Conservation (phyloP, 1,139 yeast genomes). For the Meyerozyma carpophila region DNA sequence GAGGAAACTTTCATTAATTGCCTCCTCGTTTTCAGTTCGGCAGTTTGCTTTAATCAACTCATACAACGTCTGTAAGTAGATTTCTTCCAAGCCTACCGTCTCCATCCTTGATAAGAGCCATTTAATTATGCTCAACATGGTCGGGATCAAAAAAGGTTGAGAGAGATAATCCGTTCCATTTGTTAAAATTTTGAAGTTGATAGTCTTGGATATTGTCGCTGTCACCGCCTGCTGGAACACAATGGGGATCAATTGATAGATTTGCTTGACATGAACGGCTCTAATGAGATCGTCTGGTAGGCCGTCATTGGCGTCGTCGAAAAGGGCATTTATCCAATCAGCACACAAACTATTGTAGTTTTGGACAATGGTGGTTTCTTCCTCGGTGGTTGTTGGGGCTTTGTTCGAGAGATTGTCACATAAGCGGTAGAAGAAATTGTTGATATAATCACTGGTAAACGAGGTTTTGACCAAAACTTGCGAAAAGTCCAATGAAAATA, state of each 20-base stretch:
- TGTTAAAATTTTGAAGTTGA: slow-evolving; percentile 29
- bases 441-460: slow-evolving; percentile 29
- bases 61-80: neutral
- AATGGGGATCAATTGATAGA: slow-evolving; percentile 63
- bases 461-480: slow-evolving; percentile 22
- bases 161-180: slow-evolving; percentile 44
- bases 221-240: slow-evolving; percentile 68
- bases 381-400: slow-evolving; percentile 15
- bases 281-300: slow-evolving; percentile 78
- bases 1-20: neutral
- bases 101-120: slow-evolving; percentile 19
- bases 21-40: neutral
- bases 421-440: slow-evolving; percentile 28
- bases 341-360: slow-evolving; percentile 48
- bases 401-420: slow-evolving; percentile 25
- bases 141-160: slow-evolving; percentile 37
- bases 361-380: slow-evolving; percentile 25
- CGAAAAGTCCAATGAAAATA: slow-evolving; percentile 38
- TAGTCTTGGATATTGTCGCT: slow-evolving; percentile 52
- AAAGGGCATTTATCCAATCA: slow-evolving; percentile 78
- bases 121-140: slow-evolving; percentile 30
- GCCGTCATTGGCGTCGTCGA: slow-evolving; percentile 70
- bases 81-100: neutral
- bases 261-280: slow-evolving; percentile 60
- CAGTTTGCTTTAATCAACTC: neutral